Base-by-base conservation (phyloP, 2,329 filamentous ascomycete species). In the Fusarium sp. region DNA sequence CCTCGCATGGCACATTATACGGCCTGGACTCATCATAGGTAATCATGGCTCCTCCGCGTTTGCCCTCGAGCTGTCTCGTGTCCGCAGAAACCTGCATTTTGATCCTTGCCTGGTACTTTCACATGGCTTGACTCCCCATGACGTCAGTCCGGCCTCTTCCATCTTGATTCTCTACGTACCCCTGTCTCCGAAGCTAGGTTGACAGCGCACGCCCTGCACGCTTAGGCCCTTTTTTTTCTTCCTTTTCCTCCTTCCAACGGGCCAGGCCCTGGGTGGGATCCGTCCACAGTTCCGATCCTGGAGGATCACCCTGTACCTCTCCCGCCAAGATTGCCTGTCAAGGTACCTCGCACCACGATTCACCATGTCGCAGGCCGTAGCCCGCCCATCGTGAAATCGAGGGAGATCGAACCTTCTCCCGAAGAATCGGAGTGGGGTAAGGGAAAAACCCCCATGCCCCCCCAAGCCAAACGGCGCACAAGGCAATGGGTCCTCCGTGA, bases 121-220 rank as follows among this genome's bases (percentile, higher is more conserved):
- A 50, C 61, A 55, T 62, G 56, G 61, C 41, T 43, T 15, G 36
- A 37, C 54, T 48, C 34, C 18, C 50, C 43, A 70, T 70, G 66
- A 70, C 66, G 66, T 70, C 66, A 70, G 27, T 48, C 59, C 37
- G 67, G 63, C 65, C 65, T 67, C 58, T 59, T 18, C 44, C 36
- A 27, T 50, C 46, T 40, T 40, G 44, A 15, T 28, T 43, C 56
- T 34, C 18, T 23, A 23, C 18, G 18, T 23, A 58, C 56, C 66
- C 62, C 62, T 70, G 66, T 64, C 62, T 34, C 44, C 34, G 40
- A 30, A 30, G 46, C 11, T 23, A 18, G 47, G 47, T 53, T 67
- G 62, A 70, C 66, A 70, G 57, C 66, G 41, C 57, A 70, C 62
- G 48, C 52, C 66, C 69, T 59, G 46, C 52, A 43, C 56, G 48